phyloP scores from a whole-genome alignment of 306 rosid genomes.

The Argentina anserina region DNA sequence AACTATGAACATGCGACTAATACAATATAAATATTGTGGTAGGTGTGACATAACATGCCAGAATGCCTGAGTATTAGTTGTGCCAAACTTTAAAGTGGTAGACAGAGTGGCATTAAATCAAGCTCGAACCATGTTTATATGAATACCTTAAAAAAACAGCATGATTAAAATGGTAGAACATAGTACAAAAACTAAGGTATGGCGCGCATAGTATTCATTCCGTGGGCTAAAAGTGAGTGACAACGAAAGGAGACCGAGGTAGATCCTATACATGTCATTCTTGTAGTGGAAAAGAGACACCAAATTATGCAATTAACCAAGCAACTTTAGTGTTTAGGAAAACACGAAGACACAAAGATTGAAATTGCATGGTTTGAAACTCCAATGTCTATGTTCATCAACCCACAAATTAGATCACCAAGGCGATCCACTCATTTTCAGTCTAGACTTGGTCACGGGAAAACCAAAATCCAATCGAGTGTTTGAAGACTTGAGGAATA shows the following conservation, averaged over 20 bases:
- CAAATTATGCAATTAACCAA: neutral
- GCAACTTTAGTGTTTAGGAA: neutral
- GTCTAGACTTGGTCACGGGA: neutral
- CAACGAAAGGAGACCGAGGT: neutral
- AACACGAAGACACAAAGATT: neutral
- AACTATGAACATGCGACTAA: no score
- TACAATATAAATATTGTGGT: neutral
- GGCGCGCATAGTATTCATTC: neutral
- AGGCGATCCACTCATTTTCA: neutral
- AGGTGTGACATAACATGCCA: neutral
- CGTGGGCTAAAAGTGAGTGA: neutral
- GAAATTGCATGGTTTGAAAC: neutral
- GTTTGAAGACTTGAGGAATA: neutral
- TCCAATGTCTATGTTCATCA: neutral
- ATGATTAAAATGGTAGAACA: no score
- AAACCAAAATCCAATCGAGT: neutral
- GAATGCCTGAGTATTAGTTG: neutral
- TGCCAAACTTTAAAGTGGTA: neutral
- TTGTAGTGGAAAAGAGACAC: neutral
- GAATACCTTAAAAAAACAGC: no score
- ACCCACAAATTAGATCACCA: neutral
- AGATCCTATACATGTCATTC: neutral
- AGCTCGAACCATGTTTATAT: no score
- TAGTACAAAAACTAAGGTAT: no score
- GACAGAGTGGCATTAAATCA: neutral